These are phyloP conservation scores for Wickerhamiella cacticola DNA, from an alignment of 805 yeast species.

Conservation along the genomic window DNA sequence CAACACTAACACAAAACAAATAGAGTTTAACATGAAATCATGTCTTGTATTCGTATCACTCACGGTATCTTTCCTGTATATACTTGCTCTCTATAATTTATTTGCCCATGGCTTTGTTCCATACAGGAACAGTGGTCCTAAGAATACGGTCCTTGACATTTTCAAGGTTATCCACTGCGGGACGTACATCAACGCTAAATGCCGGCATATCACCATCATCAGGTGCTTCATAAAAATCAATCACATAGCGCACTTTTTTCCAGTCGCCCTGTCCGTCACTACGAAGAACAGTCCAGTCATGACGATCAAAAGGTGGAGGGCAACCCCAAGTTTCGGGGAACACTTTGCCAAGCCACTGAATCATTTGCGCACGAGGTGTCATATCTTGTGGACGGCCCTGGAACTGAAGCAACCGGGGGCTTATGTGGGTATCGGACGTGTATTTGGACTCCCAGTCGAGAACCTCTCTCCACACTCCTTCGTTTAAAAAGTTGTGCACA, in stretches of 20 bases:
- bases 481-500: slow-evolving; percentile 90
- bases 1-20: too few relatives aligned
- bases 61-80: too few relatives aligned
- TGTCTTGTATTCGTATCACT: too few relatives aligned
- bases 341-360: slow-evolving; percentile 49
- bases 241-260: slow-evolving; percentile 75
- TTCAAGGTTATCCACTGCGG: slow-evolving; percentile 64
- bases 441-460: slow-evolving; percentile 79
- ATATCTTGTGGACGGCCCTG: slow-evolving; percentile 85
- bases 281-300: slow-evolving; percentile 94
- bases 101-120: slow-evolving; percentile 59
- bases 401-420: slow-evolving; percentile 71
- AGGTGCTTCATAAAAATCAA: slow-evolving; percentile 94
- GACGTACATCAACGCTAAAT: slow-evolving; percentile 86
- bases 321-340: slow-evolving; percentile 63
- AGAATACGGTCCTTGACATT: slow-evolving; percentile 57
- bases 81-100: background rate
- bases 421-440: slow-evolving; percentile 39
- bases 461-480: slow-evolving; percentile 95
- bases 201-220: slow-evolving; percentile 77
- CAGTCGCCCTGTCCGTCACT: slow-evolving; percentile 33
- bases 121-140: slow-evolving; percentile 54
- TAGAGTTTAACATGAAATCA: too few relatives aligned
- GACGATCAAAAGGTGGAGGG: slow-evolving; percentile 93
- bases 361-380: slow-evolving; percentile 72